Base-by-base conservation (phyloP, 805 yeast genomes). In the Teunomyces funiuensis region DNA sequence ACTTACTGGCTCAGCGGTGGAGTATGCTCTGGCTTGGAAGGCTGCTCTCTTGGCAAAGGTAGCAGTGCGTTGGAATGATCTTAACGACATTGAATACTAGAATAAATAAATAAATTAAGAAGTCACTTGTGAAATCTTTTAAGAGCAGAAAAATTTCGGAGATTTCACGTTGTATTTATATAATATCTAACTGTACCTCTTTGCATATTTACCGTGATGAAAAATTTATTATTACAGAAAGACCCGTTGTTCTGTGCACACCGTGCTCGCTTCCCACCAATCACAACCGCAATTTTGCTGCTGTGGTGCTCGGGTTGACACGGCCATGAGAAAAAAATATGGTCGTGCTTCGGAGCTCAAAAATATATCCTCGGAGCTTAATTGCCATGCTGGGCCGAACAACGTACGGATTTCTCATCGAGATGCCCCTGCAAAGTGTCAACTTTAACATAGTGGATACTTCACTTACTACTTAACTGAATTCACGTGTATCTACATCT, bases 1-100 rank as follows among this genome's bases (percentile, higher is more conserved):
- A 47, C 51, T 27, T 43, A 58, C 63, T 58, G 71, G 71, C 51
- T 65, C 69, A 44, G 69, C 66, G 46, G 69, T 60, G 38, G 66
- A 61, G 41, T 55, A 63, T 43, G 64, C 47, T 60, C 71, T 47
- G 42, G 49, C 39, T 41, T 47, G 40, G 36, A 44, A 41, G 19
- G 51, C 52, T 42, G 55, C 55, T 45, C 53, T 54, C 54, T 54
- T 58, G 29, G 62, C 57, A 36, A 59, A 49, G 33, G 47, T 49
- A 40, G 68, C 54, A 30, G 70, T 58, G 46, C 66, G 66, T 54
- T 64, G 64, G 43, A 63, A 50, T 41, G 69, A 59, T 56, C 69
- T 66, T 44, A 65, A 49, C 28, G 66, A 60, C 34, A 31, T 31
- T 31, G 23, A 18, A 31, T 44, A 68, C 63, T 67, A 63, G 61